Base-by-base conservation (phyloP, 2,329 filamentous ascomycete genomes). In the Amphichorda felina region DNA sequence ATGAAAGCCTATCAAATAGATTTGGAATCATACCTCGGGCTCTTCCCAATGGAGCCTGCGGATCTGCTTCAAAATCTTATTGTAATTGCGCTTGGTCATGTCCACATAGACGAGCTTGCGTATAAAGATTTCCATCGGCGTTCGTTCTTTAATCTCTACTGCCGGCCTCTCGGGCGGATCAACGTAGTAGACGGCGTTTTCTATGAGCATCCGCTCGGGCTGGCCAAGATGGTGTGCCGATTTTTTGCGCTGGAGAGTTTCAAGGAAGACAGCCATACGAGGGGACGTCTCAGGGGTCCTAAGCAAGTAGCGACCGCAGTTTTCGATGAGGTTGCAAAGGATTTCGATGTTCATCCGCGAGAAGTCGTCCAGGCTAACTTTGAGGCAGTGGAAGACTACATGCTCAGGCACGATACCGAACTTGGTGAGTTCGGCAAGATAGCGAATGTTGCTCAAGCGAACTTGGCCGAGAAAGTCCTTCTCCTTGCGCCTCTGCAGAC, bases 281-380 rank as follows among this genome's bases (percentile, higher is more conserved):
- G 89, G 89, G 8, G 84, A 81, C 0, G 93, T 96, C 42, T 96
- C 88, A 0, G 86, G 80, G 46, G 91, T 96, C 34, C 89, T 84
- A 39, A 98, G 70, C 16, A 98, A 66, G 57, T 95, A 98, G 14
- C 91, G 78, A 30, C 91, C 91, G 51, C 93, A 98, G 44, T 96
- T 96, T 56, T 98, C 91, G 16, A 98, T 70, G 19, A 98, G 68
- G 50, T 93, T 94, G 50, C 88, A 93, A 43, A 98, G 89, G 47
- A 98, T 95, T 56, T 98, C 93, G 43, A 98, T 95, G 51, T 98
- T 98, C 83, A 95, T 95, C 41, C 89, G 76, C 3, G 91, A 95
- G 52, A 98, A 98, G 51, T 98, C 91, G 49, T 98, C 91, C 19
- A 98, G 64, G 46, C 89, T 93, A 55, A 98, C 89, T 57, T 95